Percentiles rank a stretch among this genome's conserved stretches.
Conservation (phyloP, 352 stramenopile species). For the Globisporangium sylvaticum region DNA sequence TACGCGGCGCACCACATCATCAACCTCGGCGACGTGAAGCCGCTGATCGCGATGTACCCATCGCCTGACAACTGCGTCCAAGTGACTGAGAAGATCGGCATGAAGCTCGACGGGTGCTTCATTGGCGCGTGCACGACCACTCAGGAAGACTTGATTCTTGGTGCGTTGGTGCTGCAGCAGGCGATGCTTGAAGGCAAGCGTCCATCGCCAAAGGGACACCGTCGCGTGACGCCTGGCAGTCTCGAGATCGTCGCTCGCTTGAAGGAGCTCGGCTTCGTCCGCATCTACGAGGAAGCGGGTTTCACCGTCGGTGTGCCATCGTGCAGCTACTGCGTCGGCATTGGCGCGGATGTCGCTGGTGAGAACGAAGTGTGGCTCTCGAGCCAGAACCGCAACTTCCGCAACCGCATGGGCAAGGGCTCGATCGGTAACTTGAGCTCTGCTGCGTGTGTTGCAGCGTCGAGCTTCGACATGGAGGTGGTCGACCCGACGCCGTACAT, state of each 20-base stretch:
- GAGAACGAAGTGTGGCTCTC: constrained; percentile 78
- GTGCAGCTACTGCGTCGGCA: constrained; percentile 82
- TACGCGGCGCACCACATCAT: constrained; percentile 80
- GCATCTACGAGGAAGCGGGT: constrained; percentile 75
- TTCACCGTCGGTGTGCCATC: constrained; percentile 74
- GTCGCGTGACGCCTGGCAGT: constrained; percentile 71
- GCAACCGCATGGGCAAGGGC: constrained; percentile 82
- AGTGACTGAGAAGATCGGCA: constrained; percentile 63
- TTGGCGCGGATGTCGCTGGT: constrained; percentile 69
- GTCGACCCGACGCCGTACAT: constrained; percentile 63
- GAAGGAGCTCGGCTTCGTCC: constrained; percentile 57
- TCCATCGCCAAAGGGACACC: constrained; percentile 40
- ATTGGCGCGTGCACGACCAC: constrained; percentile 81
- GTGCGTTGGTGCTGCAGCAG: constrained; percentile 67
- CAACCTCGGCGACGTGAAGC: constrained; percentile 50
- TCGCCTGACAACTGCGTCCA: constrained; percentile 79
- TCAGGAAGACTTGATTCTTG: constrained; percentile 78
- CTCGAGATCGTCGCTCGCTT: constrained; percentile 69
- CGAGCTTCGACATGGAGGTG: constrained; percentile 78
- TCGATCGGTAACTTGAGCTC: constrained; percentile 75
- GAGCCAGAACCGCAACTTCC: constrained; percentile 85
- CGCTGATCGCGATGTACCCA: constrained; percentile 68
- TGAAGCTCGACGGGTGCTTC: constrained; percentile 80
- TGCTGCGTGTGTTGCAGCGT: constrained; percentile 63
- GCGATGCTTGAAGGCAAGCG: constrained; percentile 65